Conservation (phyloP, 1,284 basidiomycete genomes). For the Ganoderma meredithae region DNA sequence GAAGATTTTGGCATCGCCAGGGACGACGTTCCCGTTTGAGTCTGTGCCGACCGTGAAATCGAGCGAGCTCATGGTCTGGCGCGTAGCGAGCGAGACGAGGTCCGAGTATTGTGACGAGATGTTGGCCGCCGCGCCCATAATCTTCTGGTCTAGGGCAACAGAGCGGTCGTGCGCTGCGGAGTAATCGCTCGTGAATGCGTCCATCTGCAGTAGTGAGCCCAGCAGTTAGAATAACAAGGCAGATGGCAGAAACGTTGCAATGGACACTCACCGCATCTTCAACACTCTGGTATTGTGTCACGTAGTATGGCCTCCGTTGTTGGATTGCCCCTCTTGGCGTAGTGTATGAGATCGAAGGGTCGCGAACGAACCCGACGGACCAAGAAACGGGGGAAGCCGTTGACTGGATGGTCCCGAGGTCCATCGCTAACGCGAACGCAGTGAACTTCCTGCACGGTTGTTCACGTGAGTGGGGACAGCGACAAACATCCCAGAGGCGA, state of each 20-base stretch:
- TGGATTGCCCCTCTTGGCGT: conserved; percentile 31
- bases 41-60: conserved; percentile 46
- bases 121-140: conserved; percentile 33
- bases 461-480: neutral
- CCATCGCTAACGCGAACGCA: conserved; percentile 33
- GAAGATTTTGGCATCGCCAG: conserved; percentile 53
- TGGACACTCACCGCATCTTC: conserved; percentile 30
- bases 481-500: neutral
- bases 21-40: conserved; percentile 43
- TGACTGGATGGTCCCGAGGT: conserved; percentile 33
- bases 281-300: conserved; percentile 29
- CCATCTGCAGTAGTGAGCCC: conserved; percentile 29
- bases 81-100: conserved; percentile 48
- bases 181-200: conserved; percentile 38
- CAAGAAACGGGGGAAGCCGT: conserved; percentile 35
- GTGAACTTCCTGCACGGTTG: conserved; percentile 23
- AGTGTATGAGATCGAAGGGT: conserved; percentile 35
- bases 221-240: neutral
- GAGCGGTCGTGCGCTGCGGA: conserved; percentile 32
- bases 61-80: conserved; percentile 50
- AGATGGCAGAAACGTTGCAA: neutral
- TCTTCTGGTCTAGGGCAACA: conserved; percentile 35
- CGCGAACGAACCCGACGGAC: conserved; percentile 36
- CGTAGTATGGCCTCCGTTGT: conserved; percentile 38
- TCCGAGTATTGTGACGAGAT: conserved; percentile 46